These are phyloP conservation scores for Ophiostoma perfectum DNA, from an alignment of 2,329 filamentous ascomycete genomes.

Conservation along the genomic window DNA sequence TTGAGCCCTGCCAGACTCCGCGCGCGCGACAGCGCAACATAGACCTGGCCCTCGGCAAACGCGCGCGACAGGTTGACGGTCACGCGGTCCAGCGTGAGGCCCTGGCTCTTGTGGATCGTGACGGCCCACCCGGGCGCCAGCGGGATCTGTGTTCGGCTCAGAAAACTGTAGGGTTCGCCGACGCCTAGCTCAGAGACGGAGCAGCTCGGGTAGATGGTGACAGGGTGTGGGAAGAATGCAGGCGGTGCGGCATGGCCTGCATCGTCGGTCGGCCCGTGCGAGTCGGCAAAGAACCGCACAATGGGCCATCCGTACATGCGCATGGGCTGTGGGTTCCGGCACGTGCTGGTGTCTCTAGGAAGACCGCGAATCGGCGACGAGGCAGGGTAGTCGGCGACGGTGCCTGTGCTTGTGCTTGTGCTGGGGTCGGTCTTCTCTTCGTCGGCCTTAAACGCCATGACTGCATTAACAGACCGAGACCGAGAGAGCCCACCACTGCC, in stretches of 20 bases:
- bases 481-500: background rate
- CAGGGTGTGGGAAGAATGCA: slow-evolving; percentile 28
- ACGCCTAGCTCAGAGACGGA: slow-evolving; percentile 44
- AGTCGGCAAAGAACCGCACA: slow-evolving; percentile 42
- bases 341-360: too few species aligned
- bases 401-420: background rate
- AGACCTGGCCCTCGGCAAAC: slow-evolving; percentile 56
- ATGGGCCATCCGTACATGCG: slow-evolving; percentile 20
- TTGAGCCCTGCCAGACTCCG: slow-evolving; percentile 45
- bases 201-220: slow-evolving; percentile 47
- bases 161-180: slow-evolving; percentile 40
- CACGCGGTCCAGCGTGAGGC: slow-evolving; percentile 56
- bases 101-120: slow-evolving; percentile 59
- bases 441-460: background rate
- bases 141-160: slow-evolving; percentile 57
- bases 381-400: background rate
- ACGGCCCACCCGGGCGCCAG: slow-evolving; percentile 57
- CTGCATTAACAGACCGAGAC: background rate
- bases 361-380: background rate
- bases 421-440: background rate
- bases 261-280: slow-evolving; percentile 27
- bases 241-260: background rate
- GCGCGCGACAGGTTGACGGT: slow-evolving; percentile 47
- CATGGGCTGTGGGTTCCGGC: background rate
- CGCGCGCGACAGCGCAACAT: slow-evolving; percentile 58